Conservation (phyloP, 106 monocot genomes). For the Dendrobium nobile region DNA sequence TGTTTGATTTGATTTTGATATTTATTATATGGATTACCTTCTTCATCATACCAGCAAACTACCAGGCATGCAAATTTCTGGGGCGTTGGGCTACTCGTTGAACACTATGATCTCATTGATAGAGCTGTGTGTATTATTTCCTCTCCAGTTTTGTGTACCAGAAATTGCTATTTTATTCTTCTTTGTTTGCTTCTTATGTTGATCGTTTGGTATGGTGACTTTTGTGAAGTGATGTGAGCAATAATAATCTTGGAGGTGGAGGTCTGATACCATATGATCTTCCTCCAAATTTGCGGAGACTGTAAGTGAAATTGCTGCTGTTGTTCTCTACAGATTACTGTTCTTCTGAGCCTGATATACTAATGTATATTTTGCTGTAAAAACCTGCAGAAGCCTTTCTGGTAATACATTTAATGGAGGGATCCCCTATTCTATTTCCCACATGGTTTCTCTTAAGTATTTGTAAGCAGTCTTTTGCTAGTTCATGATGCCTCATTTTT, state of each 20-base stretch:
- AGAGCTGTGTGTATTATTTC: constrained; percentile 40
- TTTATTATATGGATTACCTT: constrained; percentile 3
- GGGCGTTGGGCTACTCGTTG: constrained; percentile 50
- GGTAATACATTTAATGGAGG: constrained; percentile 40
- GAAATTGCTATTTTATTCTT: neutral
- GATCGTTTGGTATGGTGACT: neutral
- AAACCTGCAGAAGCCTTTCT: constrained; percentile 48
- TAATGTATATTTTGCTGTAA: neutral
- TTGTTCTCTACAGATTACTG: neutral
- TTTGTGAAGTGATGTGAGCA: constrained; percentile 59
- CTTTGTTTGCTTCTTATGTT: constrained; percentile 6
- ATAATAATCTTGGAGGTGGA: constrained; percentile 56
- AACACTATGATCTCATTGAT: constrained; percentile 32
- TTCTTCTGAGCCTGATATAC: neutral
- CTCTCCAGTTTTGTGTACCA: neutral
- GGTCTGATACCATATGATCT: constrained; percentile 50
- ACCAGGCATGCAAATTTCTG: constrained; percentile 39
- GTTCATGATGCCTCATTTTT: neutral
- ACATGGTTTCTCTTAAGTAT: constrained; percentile 45
- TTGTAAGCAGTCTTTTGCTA: constrained; percentile 24
- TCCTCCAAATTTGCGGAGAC: constrained; percentile 47
- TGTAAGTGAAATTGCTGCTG: constrained; percentile 35
- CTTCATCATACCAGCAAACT: constrained; percentile 32
- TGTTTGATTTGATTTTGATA: neutral
- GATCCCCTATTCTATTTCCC: constrained; percentile 52